Conservation (phyloP, 306 rosid genomes). For the Rosa multiflora region DNA sequence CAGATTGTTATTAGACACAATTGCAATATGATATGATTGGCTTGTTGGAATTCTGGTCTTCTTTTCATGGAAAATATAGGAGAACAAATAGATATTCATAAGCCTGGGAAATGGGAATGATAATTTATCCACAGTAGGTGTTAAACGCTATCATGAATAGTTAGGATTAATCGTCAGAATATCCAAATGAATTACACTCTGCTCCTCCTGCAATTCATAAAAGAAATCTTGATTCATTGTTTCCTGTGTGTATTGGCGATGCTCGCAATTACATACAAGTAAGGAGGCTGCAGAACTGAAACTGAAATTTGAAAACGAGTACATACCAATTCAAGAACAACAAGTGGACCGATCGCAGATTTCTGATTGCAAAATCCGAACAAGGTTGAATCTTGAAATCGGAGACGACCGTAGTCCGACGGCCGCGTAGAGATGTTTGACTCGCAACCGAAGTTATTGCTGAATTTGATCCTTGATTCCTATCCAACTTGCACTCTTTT, state of each 20-base stretch:
- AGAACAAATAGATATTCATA: not conserved
- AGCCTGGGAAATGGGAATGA: not conserved
- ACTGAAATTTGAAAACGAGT: not conserved
- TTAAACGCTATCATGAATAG: too few relatives aligned
- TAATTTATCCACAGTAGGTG: not conserved
- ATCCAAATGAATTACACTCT: not conserved
- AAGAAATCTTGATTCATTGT: not conserved
- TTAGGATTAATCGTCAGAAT: not conserved
- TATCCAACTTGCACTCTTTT: not conserved
- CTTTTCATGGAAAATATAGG: not conserved
- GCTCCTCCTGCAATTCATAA: too few relatives aligned
- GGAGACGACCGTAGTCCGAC: not conserved
- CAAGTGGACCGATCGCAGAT: not conserved
- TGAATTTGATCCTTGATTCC: too few relatives aligned
- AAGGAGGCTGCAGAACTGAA: not conserved
- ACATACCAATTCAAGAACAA: not conserved
- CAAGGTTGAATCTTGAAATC: slow-evolving; percentile 13
- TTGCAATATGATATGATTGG: not conserved
- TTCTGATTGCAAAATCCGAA: not conserved
- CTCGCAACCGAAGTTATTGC: not conserved
- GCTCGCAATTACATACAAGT: too few relatives aligned
- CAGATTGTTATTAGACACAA: not conserved
- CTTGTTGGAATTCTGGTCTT: too few relatives aligned
- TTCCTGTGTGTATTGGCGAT: not conserved
- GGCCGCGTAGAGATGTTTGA: slow-evolving; percentile 9